Percentiles rank a stretch among this genome's conserved stretches.
Conservation (phyloP, 2,329 filamentous ascomycete genomes). For the Hawksworthiomyces lignivorus region DNA sequence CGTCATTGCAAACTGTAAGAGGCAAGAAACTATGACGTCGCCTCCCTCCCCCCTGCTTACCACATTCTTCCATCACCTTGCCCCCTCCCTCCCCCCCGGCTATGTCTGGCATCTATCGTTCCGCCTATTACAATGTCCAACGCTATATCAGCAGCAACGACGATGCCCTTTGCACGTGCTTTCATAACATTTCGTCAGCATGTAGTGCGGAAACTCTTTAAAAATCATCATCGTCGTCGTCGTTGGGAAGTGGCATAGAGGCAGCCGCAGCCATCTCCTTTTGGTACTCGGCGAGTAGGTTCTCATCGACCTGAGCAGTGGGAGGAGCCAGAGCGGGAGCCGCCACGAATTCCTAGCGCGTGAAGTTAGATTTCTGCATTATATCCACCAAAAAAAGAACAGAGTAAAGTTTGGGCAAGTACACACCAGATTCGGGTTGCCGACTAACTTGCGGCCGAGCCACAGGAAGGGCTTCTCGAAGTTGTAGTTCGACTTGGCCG, state of each 20-base stretch:
- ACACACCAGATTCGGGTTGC: slow-evolving; percentile 77
- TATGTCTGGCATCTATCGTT: too few relatives aligned
- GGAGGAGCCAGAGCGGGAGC: slow-evolving; percentile 90
- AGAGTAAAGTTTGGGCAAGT: not conserved
- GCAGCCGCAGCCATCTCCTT: slow-evolving; percentile 82
- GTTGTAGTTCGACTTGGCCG: slow-evolving; percentile 99
- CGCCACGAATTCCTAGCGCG: slow-evolving; percentile 83
- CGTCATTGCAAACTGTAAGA: slow-evolving; percentile 6
- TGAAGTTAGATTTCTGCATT: slow-evolving; percentile 19
- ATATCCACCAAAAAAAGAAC: slow-evolving; percentile 16
- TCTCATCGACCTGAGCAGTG: slow-evolving; percentile 81
- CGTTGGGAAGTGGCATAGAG: slow-evolving; percentile 80
- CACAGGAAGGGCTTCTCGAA: slow-evolving; percentile 99
- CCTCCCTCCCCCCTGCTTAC: too few relatives aligned
- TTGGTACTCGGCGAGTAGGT: slow-evolving; percentile 72
- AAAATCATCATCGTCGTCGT: slow-evolving; percentile 72
- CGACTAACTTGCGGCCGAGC: slow-evolving; percentile 96
- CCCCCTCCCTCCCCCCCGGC: too few relatives aligned
- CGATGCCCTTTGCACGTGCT: too few relatives aligned
- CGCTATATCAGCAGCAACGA: too few relatives aligned
- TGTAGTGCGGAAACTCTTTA: slow-evolving; percentile 32
- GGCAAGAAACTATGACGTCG: too few relatives aligned
- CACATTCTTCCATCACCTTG: too few relatives aligned
- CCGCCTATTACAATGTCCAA: too few relatives aligned
- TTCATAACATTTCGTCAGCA: too few relatives aligned